These are phyloP conservation scores for Ogataea wickerhamii DNA, from an alignment of 805 yeast genomes.

Conservation along the genomic window DNA sequence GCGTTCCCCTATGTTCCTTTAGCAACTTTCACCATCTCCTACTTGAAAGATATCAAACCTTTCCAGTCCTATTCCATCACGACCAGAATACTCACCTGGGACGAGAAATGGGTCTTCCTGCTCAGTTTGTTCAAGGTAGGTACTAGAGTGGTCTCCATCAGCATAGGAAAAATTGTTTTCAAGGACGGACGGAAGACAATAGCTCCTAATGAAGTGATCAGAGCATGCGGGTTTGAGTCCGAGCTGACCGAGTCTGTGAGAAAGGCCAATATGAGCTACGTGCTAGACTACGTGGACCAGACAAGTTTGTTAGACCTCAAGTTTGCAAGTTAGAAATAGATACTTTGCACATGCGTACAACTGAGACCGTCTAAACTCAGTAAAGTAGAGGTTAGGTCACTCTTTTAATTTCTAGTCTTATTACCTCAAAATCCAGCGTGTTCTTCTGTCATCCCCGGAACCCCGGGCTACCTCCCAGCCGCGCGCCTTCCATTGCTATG, in stretches of 20 bases:
- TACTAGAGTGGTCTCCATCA: slow-evolving; percentile 43
- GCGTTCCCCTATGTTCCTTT: slow-evolving; percentile 68
- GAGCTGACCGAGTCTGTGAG: slow-evolving; percentile 46
- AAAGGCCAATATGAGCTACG: slow-evolving; percentile 36
- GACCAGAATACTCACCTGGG: slow-evolving; percentile 74
- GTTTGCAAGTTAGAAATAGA: too few relatives aligned
- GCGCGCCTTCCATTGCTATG: too few relatives aligned
- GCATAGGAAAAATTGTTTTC: slow-evolving; percentile 76
- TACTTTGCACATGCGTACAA: slow-evolving; percentile 7
- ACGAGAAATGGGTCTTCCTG: slow-evolving; percentile 79
- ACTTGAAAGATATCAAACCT: slow-evolving; percentile 70
- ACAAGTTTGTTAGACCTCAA: slow-evolving; percentile 2
- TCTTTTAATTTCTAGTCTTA: too few relatives aligned
- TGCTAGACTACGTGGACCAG: slow-evolving; percentile 36
- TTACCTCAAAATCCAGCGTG: too few relatives aligned
- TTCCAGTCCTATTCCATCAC: slow-evolving; percentile 54
- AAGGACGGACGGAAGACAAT: slow-evolving; percentile 77
- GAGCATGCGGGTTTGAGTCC: slow-evolving; percentile 51
- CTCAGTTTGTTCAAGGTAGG: slow-evolving; percentile 54
- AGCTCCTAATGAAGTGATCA: slow-evolving; percentile 56
- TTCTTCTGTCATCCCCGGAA: too few relatives aligned
- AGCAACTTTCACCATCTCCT: slow-evolving; percentile 64
- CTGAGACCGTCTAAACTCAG: too few relatives aligned
- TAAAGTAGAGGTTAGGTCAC: too few relatives aligned
- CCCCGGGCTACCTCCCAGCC: too few relatives aligned